Evolutionary conservation across 83 land plant genomes (phyloP), one percentile per base, ranked within the genome.

Genomic region (Picea abies): DNA sequence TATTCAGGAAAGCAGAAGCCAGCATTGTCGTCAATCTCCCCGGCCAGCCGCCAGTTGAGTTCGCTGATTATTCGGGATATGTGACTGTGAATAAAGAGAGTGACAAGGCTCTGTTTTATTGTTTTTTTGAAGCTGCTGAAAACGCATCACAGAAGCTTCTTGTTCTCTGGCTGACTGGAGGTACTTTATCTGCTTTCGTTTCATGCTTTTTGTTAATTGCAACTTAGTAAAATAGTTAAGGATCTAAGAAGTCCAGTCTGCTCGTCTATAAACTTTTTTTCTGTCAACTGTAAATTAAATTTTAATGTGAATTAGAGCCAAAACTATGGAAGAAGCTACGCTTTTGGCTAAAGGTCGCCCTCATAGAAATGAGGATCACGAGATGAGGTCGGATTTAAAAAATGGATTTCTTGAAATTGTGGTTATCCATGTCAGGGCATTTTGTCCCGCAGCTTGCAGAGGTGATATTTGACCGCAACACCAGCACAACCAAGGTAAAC

Each of bases 381-480:
- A 41, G 20, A 22, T 58, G 52, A 35, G 20, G 60, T 17, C 19
- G 65, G 4, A 17, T 63, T 4, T 41, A 5, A 5, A 41, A 41
- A 41, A 41, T 41, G 44, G 44, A 41, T 41, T 41, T 41, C 5
- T 41, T 41, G 29, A 5, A 41, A 41, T 6, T 41, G 44, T 6
- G 44, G 6, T 41, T 77, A 0, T 41, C 66, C 72, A 56, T 77
- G 8, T 14, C 58, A 93, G 96, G 96, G 12, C 96, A 94, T 71
- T 94, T 90, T 83, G 90, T 92, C 58, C 96, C 96, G 6, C 94
- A 94, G 79, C 92, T 94, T 23, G 89, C 94, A 20, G 84, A 87
- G 60, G 76, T 86, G 62, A 85, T 93, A 26, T 81, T 84, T 63
- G 89, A 89, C 29, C 49, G 85, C 22, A 93, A 91, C 89, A 83